These are phyloP conservation scores for Venturia nashicola DNA, from an alignment of 2,329 filamentous ascomycete species.

Conservation along the genomic window DNA sequence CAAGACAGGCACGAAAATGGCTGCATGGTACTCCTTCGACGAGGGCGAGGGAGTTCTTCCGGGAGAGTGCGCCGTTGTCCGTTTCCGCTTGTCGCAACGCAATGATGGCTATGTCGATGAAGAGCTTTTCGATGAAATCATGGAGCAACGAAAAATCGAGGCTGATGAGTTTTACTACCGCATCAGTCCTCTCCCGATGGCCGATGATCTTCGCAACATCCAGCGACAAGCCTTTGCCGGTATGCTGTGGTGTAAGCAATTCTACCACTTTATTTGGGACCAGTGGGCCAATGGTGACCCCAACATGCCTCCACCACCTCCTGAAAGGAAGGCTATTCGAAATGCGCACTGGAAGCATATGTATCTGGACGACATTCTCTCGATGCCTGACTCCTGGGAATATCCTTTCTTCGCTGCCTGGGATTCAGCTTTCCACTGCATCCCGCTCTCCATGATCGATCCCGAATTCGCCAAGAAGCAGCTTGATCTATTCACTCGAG, in stretches of 20 bases:
- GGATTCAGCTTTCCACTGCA: conserved; percentile 96
- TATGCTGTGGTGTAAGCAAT: conserved; percentile 98
- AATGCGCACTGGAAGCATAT: conserved; percentile 92
- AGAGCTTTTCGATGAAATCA: conserved; percentile 80
- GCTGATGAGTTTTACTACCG: conserved; percentile 94
- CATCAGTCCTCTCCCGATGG: conserved; percentile 85
- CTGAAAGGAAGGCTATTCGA: conserved; percentile 64
- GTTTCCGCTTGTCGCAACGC: conserved; percentile 74
- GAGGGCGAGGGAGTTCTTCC: conserved; percentile 77
- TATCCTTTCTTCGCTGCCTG: conserved; percentile 97
- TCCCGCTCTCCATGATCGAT: conserved; percentile 91
- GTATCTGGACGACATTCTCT: conserved; percentile 86
- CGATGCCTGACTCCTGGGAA: conserved; percentile 98
- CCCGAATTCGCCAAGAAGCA: conserved; percentile 98
- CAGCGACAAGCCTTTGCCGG: conserved; percentile 89
- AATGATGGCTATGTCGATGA: conserved; percentile 68
- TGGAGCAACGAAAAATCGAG: conserved; percentile 76
- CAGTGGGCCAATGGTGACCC: conserved; percentile 96
- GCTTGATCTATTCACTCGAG: conserved; percentile 84
- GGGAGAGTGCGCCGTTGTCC: conserved; percentile 88
- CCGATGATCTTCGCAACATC: conserved; percentile 86
- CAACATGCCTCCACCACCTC: conserved; percentile 72
- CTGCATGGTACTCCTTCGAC: conserved; percentile 86
- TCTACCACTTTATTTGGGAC: conserved; percentile 94
- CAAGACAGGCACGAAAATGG: conserved; percentile 72